phyloP scores from a whole-genome alignment of 75 land plant species.

The Selaginella moellendorffii region DNA sequence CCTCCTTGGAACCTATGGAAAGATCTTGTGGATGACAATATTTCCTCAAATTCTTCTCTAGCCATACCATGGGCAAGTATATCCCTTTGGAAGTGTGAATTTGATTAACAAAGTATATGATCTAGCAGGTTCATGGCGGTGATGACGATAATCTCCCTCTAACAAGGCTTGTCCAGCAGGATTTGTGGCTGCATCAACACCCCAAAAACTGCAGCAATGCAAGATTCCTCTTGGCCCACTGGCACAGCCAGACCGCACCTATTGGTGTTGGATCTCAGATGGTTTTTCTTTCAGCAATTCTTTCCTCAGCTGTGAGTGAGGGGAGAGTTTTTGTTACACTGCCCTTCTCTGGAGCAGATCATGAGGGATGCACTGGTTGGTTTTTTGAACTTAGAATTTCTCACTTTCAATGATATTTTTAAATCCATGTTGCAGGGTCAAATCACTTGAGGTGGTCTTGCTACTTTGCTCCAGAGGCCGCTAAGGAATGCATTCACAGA shows the following conservation, averaged over 20 bases:
- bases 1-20: slow-evolving; percentile 3
- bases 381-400: background rate
- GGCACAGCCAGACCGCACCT: background rate
- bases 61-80: background rate
- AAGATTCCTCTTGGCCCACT: background rate
- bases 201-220: slow-evolving; percentile 2
- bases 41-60: background rate
- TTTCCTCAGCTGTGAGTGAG: background rate
- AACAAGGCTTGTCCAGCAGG: background rate
- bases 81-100: background rate
- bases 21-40: background rate
- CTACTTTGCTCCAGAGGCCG: background rate
- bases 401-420: background rate
- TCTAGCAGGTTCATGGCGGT: background rate
- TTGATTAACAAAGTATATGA: background rate
- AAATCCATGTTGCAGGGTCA: background rate
- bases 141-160: slow-evolving; percentile 5
- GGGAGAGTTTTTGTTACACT: background rate
- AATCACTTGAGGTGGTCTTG: background rate
- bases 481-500: background rate
- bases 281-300: background rate
- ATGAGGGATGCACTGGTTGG: slow-evolving; percentile 1
- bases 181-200: slow-evolving; percentile 7
- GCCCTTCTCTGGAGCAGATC: background rate
- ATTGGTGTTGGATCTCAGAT: background rate